Evolutionary conservation across 139 green algal genomes (phyloP), one percentile per base, ranked within the genome.

Genomic region (Gonium pectorale): DNA sequence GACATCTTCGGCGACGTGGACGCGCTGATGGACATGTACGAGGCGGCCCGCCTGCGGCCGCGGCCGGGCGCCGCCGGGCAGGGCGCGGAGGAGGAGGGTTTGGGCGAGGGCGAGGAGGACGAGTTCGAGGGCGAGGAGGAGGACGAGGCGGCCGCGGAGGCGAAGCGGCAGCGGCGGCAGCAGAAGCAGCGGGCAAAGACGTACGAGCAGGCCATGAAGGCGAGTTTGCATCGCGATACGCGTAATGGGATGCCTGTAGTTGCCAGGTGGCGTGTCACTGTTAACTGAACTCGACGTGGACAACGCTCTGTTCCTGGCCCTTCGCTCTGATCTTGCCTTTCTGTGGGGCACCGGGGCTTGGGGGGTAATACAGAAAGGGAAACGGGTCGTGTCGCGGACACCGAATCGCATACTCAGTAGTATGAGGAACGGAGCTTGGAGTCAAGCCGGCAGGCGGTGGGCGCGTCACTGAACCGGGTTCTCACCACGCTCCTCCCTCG

Each of bases 1-100:
- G 94, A 97, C 33, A 98, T 98, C 62, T 98, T 98, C 56, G 95
- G 95, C 17, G 92, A 98, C 67, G 92, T 95, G 44, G 86, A 86
- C 26, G 89, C 89, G 21, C 85, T 96, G 75, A 84, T 97, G 54
- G 85, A 92, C 2, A 84, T 91, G 81, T 95, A 94, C 63, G 38
- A 93, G 52, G 56, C 66, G 5, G 75, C 66, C 41, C 51, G 62
- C 31, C 75, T 72, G 75, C 44, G 63, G 59, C 51, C 31, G 35
- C 64, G n/a, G 56, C 4, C 27, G 51, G 24, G 35, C n/a, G n/a
- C 49, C 11, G 44, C 67, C 6, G 67, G 6, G 37, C 31, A 17
- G 41, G 90, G 21, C 9, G 86, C 66, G 22, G 91, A 85, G 29
- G 90, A 79, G 9, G 64, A 67, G 21, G 89, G 88, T 35, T 85